A percentile compares a stretch with the other conserved stretches of the same genome.
These are phyloP conservation scores for Blastocystis sp. DNA, from an alignment of 352 stramenopile species.

Conservation along the genomic window DNA sequence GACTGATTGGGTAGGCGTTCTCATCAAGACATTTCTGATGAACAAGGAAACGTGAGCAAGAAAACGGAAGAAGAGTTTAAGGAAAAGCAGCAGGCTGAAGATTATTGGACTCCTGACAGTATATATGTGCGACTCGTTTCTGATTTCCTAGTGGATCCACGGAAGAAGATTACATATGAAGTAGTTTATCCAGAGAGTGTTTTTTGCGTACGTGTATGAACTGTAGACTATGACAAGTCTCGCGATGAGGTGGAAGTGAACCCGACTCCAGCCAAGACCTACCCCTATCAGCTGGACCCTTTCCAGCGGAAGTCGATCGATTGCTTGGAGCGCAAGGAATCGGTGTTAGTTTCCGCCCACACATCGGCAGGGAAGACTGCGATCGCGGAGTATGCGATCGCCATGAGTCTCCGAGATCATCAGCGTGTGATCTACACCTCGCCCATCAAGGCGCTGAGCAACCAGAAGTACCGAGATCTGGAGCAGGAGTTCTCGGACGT, in stretches of 20 bases:
- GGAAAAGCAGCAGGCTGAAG: neutral
- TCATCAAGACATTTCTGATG: neutral
- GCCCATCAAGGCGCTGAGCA: constrained; percentile 97
- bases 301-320: constrained; percentile 90
- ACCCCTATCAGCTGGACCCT: constrained; percentile 93
- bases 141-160: constrained; percentile 30
- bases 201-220: neutral
- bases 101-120: constrained; percentile 50
- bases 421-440: constrained; percentile 97
- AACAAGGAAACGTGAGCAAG: neutral
- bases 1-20: neutral
- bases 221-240: constrained; percentile 38
- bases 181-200: constrained; percentile 54
- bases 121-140: too few relatives aligned
- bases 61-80: neutral
- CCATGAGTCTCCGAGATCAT: constrained; percentile 81
- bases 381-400: constrained; percentile 96
- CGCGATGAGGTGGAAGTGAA: constrained; percentile 33
- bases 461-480: constrained; percentile 97
- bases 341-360: constrained; percentile 88
- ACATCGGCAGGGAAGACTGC: constrained; percentile 67
- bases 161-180: constrained; percentile 56
- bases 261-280: constrained; percentile 83
- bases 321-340: constrained; percentile 74
- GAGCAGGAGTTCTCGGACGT: constrained; percentile 85